Conservation (phyloP, 768 basidiomycete species). For the Collybia mongolica region DNA sequence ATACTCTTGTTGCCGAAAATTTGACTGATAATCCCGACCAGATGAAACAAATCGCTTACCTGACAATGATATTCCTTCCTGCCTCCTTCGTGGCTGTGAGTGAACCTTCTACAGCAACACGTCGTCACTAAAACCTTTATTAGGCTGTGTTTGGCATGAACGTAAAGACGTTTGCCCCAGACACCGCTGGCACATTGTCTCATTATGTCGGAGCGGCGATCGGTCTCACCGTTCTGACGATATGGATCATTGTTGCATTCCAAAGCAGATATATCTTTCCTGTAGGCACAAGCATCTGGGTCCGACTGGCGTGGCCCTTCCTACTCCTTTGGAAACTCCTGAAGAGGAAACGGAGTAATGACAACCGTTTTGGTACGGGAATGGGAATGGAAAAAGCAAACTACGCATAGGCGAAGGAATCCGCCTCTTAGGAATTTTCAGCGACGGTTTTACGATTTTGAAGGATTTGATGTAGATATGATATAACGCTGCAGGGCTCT, state of each 20-base stretch:
- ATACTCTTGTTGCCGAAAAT: neutral
- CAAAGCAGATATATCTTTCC: constrained; percentile 42
- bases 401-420: no score
- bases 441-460: no score
- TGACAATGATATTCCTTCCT: constrained; percentile 63
- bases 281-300: constrained; percentile 21
- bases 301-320: constrained; percentile 36
- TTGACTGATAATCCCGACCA: constrained; percentile 9
- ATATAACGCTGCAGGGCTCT: no score
- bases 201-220: constrained; percentile 44
- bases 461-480: no score
- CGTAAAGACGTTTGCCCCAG: constrained; percentile 36
- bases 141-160: constrained; percentile 65
- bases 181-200: constrained; percentile 34
- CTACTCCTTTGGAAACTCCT: constrained; percentile 17
- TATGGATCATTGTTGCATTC: constrained; percentile 57
- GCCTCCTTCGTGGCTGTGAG: constrained; percentile 51
- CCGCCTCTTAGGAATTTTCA: no score
- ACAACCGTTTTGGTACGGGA: neutral
- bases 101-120: neutral
- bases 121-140: neutral
- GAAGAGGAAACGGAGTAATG: neutral
- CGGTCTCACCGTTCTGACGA: constrained; percentile 44
- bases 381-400: no score
- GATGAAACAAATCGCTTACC: constrained; percentile 61